A percentile compares a stretch with the other conserved stretches of the same genome.
Conservation (phyloP, 2,329 filamentous ascomycete genomes). For the Epichloe baconii region DNA sequence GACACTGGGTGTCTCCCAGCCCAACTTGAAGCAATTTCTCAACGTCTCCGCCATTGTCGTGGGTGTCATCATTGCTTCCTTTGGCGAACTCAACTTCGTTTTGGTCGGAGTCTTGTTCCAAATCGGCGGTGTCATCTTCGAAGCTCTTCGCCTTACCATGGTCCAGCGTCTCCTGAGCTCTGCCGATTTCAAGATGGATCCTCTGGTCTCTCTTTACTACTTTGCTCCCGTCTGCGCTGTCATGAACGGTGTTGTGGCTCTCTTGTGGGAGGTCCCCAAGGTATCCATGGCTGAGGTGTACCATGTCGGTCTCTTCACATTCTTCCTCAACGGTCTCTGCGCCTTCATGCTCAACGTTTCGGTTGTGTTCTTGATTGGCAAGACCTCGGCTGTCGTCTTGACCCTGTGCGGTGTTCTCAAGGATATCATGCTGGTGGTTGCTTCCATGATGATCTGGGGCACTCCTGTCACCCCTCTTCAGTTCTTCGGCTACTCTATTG, state of each 20-base stretch:
- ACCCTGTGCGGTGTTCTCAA: slow-evolving; percentile 81
- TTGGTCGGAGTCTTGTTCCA: slow-evolving; percentile 69
- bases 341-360: slow-evolving; percentile 77
- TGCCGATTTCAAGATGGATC: slow-evolving; percentile 84
- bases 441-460: slow-evolving; percentile 71
- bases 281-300: slow-evolving; percentile 58
- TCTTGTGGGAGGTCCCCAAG: slow-evolving; percentile 60
- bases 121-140: slow-evolving; percentile 64
- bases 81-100: slow-evolving; percentile 92
- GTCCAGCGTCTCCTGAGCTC: slow-evolving; percentile 72
- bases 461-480: slow-evolving; percentile 63
- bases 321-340: slow-evolving; percentile 63
- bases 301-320: slow-evolving; percentile 57
- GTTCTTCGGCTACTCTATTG: slow-evolving; percentile 74
- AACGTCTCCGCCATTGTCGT: slow-evolving; percentile 93
- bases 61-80: slow-evolving; percentile 85
- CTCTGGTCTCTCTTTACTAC: slow-evolving; percentile 79
- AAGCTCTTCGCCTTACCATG: slow-evolving; percentile 73
- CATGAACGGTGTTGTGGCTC: slow-evolving; percentile 65
- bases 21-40: slow-evolving; percentile 73
- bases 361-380: slow-evolving; percentile 78
- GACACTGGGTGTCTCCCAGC: slow-evolving; percentile 70
- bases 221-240: slow-evolving; percentile 72
- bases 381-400: slow-evolving; percentile 74
- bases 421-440: slow-evolving; percentile 70